Conservation (phyloP, 805 yeast genomes). For the Yamadazyma philogaea region DNA sequence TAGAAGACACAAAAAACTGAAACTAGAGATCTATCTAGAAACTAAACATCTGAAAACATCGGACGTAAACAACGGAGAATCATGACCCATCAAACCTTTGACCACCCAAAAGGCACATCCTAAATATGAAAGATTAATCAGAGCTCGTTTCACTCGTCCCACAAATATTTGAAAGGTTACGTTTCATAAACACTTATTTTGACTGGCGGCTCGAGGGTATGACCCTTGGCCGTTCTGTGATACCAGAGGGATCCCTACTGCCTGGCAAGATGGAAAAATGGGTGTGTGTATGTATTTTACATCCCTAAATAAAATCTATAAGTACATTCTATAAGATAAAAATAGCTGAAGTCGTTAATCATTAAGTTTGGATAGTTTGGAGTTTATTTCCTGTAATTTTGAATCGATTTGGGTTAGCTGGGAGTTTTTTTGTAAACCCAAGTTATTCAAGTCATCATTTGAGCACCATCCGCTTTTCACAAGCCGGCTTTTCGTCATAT, state of each 20-base stretch:
- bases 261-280: no score
- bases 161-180: no score
- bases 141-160: no score
- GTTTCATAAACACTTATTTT: no score
- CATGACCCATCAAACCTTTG: no score
- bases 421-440: slow-evolving; percentile 37
- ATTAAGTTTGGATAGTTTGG: slow-evolving; percentile 22
- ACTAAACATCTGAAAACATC: background rate
- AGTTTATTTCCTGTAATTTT: slow-evolving; percentile 36
- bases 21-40: slow-evolving; percentile 1
- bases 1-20: slow-evolving; percentile 2
- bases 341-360: slow-evolving; percentile 5
- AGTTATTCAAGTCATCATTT: slow-evolving; percentile 37
- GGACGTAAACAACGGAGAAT: no score
- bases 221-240: no score
- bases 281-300: background rate
- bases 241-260: background rate
- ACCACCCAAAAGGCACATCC: no score
- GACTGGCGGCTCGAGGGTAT: no score
- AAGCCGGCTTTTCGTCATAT: slow-evolving; percentile 30
- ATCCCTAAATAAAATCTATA: slow-evolving; percentile 2
- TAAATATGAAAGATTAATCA: no score
- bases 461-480: slow-evolving; percentile 43
- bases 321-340: slow-evolving; percentile 7
- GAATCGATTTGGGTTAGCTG: slow-evolving; percentile 37